phyloP scores from a whole-genome alignment of 1,139 yeast species.

The Hyphopichia pseudoburtonii region DNA sequence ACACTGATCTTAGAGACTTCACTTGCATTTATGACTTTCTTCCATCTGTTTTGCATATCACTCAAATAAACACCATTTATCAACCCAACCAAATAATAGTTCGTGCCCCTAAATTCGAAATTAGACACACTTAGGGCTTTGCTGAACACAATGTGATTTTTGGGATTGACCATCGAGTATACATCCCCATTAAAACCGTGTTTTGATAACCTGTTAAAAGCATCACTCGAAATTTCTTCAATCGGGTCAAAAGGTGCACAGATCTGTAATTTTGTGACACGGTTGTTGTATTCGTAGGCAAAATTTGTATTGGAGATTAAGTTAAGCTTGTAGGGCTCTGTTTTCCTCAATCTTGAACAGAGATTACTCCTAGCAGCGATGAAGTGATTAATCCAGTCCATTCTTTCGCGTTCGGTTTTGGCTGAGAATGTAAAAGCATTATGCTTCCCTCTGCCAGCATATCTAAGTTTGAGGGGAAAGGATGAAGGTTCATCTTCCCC shows the following conservation, averaged over 20 bases:
- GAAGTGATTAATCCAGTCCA: conserved; percentile 59
- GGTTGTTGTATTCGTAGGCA: conserved; percentile 58
- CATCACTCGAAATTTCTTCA: conserved; percentile 42
- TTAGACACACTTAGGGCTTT: conserved; percentile 26
- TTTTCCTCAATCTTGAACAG: conserved; percentile 40
- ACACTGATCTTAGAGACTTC: conserved; percentile 64
- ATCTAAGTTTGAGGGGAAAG: conserved; percentile 41
- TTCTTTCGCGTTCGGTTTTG: conserved; percentile 52
- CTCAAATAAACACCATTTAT: conserved; percentile 47
- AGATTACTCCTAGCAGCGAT: conserved; percentile 55
- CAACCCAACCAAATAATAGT: conserved; percentile 35
- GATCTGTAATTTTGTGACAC: conserved; percentile 59
- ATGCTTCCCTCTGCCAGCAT: conserved; percentile 46
- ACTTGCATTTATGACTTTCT: conserved; percentile 51
- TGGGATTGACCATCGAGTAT: conserved; percentile 20
- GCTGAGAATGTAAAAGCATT: conserved; percentile 57
- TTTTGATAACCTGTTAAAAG: conserved; percentile 13
- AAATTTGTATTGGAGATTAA: conserved; percentile 61
- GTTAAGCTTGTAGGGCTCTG: conserved; percentile 57
- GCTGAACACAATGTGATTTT: conserved; percentile 26
- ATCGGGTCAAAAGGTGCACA: conserved; percentile 65
- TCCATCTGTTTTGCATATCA: conserved; percentile 57
- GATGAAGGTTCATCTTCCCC: conserved; percentile 37
- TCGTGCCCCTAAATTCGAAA: conserved; percentile 26
- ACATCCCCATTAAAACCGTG: conserved; percentile 30